Percentiles rank a stretch among this genome's conserved stretches.
Evolutionary conservation across 2,329 filamentous ascomycete species (phyloP).

Genomic region (Penicillium palitans): DNA sequence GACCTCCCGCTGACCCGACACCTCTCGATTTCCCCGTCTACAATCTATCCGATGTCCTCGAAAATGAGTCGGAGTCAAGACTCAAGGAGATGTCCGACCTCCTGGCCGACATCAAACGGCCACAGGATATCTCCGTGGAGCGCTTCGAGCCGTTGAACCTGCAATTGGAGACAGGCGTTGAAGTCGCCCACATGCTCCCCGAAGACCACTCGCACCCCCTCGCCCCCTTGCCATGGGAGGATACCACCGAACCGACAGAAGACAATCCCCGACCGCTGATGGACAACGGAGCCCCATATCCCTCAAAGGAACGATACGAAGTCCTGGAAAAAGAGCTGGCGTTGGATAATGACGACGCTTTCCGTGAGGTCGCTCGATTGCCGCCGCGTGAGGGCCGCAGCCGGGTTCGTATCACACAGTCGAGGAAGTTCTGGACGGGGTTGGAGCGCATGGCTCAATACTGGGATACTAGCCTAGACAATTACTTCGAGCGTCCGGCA

Average conservation of each 20-base stretch:
- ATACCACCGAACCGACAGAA: conserved; percentile 19
- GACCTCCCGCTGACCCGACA: conserved; percentile 51
- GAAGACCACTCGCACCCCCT: conserved; percentile 35
- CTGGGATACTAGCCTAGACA: conserved; percentile 61
- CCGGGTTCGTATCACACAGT: conserved; percentile 55
- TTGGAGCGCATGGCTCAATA: conserved; percentile 62
- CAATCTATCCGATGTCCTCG: conserved; percentile 38
- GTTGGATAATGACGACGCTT: conserved; percentile 58
- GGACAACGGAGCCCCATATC: conserved; percentile 52
- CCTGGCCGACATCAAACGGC: conserved; percentile 46
- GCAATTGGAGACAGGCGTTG: conserved; percentile 38
- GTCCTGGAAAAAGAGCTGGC: conserved; percentile 52
- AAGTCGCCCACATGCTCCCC: conserved; percentile 39
- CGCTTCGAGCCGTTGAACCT: conserved; percentile 46
- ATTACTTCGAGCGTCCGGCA: conserved; percentile 51
- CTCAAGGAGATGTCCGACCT: conserved; percentile 43
- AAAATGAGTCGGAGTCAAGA: conserved; percentile 37
- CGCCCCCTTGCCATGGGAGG: conserved; percentile 43
- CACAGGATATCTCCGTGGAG: conserved; percentile 43
- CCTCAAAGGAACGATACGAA: conserved; percentile 52
- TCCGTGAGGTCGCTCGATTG: conserved; percentile 55
- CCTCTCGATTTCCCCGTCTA: conserved; percentile 55
- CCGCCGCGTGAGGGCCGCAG: conserved; percentile 46
- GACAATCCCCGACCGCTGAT: conserved; percentile 36
- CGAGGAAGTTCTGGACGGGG: conserved; percentile 61